These are phyloP conservation scores for Orbilia brochopaga DNA, from an alignment of 2,329 filamentous ascomycete genomes.

Conservation along the genomic window DNA sequence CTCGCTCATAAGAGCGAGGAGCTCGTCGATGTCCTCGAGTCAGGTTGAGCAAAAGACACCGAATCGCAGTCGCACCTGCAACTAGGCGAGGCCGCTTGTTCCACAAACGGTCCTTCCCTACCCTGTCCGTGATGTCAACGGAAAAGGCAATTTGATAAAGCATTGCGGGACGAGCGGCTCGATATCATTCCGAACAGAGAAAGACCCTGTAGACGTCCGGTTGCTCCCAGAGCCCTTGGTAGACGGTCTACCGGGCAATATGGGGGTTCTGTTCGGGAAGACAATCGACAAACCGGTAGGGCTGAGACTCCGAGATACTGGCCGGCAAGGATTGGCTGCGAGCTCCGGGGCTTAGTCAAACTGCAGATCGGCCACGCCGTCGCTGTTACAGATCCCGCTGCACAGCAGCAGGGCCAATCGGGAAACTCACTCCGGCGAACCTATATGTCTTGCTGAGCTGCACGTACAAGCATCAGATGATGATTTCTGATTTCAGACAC, in stretches of 20 bases:
- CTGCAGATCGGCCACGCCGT: conserved; percentile 2
- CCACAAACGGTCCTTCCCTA: conserved; percentile 12
- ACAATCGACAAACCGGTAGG: background rate
- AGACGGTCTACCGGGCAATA: background rate
- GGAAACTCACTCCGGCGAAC: background rate
- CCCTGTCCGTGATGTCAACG: too few relatives aligned
- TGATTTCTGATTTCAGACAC: background rate
- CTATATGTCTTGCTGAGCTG: background rate
- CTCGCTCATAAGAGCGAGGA: too few relatives aligned
- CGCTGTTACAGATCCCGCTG: background rate
- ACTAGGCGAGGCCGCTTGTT: conserved; percentile 36
- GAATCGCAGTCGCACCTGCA: conserved; percentile 39
- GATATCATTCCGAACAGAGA: conserved; percentile 2
- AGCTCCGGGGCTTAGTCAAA: background rate
- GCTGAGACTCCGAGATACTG: background rate
- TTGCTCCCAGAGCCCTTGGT: too few relatives aligned
- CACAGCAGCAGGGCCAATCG: background rate
- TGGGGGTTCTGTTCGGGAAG: background rate
- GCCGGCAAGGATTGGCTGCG: background rate
- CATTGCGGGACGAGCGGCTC: conserved; percentile 16
- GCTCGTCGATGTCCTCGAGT: background rate
- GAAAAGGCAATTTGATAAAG: conserved; percentile 11
- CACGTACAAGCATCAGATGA: background rate
- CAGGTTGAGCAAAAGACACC: background rate
- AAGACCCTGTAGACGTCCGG: background rate